These are phyloP conservation scores for Stereocaulon alpinum DNA, from an alignment of 495 filamentous ascomycete genomes.

Conservation along the genomic window DNA sequence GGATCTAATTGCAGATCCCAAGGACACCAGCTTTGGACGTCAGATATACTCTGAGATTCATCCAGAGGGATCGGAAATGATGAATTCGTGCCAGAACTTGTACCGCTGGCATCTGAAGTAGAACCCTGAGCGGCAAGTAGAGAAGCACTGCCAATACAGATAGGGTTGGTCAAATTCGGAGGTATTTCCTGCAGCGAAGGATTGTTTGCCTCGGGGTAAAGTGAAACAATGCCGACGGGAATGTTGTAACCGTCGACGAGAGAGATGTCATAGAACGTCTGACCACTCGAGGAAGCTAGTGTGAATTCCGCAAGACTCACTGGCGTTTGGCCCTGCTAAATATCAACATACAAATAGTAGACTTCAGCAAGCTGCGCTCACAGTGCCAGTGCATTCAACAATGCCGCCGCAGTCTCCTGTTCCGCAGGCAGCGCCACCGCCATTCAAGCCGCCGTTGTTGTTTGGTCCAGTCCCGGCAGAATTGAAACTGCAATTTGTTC, in stretches of 20 bases:
- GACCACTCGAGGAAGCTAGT: constrained; percentile 43
- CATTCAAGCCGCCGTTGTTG: constrained; percentile 30
- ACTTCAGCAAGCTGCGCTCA: constrained; percentile 28
- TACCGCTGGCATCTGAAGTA: constrained; percentile 27
- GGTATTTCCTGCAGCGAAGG: constrained; percentile 46
- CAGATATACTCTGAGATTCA: constrained; percentile 33
- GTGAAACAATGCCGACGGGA: constrained; percentile 55
- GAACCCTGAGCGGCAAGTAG: constrained; percentile 36
- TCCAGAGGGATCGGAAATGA: constrained; percentile 57
- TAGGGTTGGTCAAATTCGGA: constrained; percentile 61
- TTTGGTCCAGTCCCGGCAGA: constrained; percentile 41
- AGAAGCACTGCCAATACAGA: constrained; percentile 57
- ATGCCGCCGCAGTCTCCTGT: constrained; percentile 66
- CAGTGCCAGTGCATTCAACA: constrained; percentile 52
- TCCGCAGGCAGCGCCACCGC: constrained; percentile 46
- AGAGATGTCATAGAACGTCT: constrained; percentile 75
- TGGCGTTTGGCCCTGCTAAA: constrained; percentile 51
- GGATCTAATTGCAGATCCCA: constrained; percentile 59
- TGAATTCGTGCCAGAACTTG: constrained; percentile 34
- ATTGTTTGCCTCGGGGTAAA: constrained; percentile 41
- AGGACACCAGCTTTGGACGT: constrained; percentile 61
- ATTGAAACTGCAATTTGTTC: constrained; percentile 72
- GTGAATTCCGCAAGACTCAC: constrained; percentile 69
- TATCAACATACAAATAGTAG: constrained; percentile 12
- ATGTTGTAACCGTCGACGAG: constrained; percentile 81